Evolutionary conservation across 768 basidiomycete genomes (phyloP).

Genomic region (Leccinum pellstonianum): DNA sequence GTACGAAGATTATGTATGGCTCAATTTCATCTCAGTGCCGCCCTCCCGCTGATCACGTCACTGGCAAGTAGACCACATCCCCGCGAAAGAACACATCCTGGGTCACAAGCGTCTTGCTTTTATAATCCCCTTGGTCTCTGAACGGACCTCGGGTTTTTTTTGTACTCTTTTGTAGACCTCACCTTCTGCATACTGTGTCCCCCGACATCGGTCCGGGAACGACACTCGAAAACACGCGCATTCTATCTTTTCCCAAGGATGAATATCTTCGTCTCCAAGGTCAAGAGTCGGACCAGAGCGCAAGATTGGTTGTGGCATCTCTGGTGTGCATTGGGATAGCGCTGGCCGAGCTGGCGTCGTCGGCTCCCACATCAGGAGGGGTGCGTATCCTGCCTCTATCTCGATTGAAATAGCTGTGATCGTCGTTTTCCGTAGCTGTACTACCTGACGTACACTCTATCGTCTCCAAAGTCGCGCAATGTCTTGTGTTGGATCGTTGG

Average conservation of each 20-base stretch:
- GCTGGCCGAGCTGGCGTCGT: slow-evolving; percentile 38
- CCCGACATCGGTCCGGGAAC: slow-evolving; percentile 45
- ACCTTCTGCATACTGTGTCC: slow-evolving; percentile 75
- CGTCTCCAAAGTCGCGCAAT: slow-evolving; percentile 52
- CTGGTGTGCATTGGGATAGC: slow-evolving; percentile 34
- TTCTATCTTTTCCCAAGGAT: slow-evolving; percentile 50
- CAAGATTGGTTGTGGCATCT: too few relatives aligned
- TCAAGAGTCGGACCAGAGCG: slow-evolving; percentile 68
- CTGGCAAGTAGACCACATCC: slow-evolving; percentile 45
- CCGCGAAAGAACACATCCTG: slow-evolving; percentile 63
- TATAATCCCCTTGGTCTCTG: slow-evolving; percentile 66
- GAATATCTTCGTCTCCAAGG: slow-evolving; percentile 85
- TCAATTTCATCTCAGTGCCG: neutral
- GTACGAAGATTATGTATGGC: slow-evolving; percentile 78
- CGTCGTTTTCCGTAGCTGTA: slow-evolving; percentile 41
- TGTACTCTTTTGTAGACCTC: slow-evolving; percentile 86
- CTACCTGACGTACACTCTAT: slow-evolving; percentile 61
- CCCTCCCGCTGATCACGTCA: slow-evolving; percentile 5
- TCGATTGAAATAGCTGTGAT: neutral
- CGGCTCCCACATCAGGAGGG: slow-evolving; percentile 40
- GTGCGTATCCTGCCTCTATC: slow-evolving; percentile 14
- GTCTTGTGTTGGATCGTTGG: slow-evolving; percentile 69
- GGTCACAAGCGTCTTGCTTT: slow-evolving; percentile 80
- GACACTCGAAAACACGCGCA: slow-evolving; percentile 42
- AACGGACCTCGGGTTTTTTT: slow-evolving; percentile 62